A percentile compares a stretch with the other conserved stretches of the same genome.
Evolutionary conservation across 2,329 filamentous ascomycete genomes (phyloP).

Genomic region (Fusarium clavum): DNA sequence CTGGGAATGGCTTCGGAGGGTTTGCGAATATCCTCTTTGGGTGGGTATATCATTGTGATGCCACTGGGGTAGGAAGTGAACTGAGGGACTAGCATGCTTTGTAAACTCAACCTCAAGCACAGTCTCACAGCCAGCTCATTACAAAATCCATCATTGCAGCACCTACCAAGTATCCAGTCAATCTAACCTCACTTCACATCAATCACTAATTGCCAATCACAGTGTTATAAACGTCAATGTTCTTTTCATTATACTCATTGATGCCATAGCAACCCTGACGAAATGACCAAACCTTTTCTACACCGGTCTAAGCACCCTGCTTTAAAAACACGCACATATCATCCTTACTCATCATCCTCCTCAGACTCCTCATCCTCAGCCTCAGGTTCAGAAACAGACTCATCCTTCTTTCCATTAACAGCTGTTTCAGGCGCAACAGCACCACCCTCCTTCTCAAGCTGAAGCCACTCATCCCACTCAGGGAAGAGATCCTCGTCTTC

Average conservation of each 20-base stretch:
- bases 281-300: slow-evolving; percentile 49
- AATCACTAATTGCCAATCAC: neutral
- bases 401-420: slow-evolving; percentile 42
- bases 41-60: too few relatives aligned
- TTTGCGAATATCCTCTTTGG: too few relatives aligned
- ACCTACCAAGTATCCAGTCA: neutral
- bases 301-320: slow-evolving; percentile 45
- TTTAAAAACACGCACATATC: slow-evolving; percentile 34
- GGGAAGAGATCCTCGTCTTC: slow-evolving; percentile 92
- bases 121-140: neutral
- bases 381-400: slow-evolving; percentile 32
- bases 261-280: slow-evolving; percentile 47
- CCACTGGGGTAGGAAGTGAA: too few relatives aligned
- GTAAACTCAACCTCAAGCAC: neutral
- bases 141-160: neutral
- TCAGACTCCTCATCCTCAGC: slow-evolving; percentile 44
- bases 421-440: slow-evolving; percentile 34
- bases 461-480: slow-evolving; percentile 93
- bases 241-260: slow-evolving; percentile 50
- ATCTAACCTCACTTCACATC: neutral
- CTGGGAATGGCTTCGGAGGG: too few relatives aligned
- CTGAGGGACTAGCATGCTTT: neutral
- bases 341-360: slow-evolving; percentile 42
- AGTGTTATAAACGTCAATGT: slow-evolving; percentile 20
- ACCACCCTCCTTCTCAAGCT: slow-evolving; percentile 79